Evolutionary conservation across 495 filamentous ascomycete species (phyloP).

Genomic region (Cladorrhinum samala): DNA sequence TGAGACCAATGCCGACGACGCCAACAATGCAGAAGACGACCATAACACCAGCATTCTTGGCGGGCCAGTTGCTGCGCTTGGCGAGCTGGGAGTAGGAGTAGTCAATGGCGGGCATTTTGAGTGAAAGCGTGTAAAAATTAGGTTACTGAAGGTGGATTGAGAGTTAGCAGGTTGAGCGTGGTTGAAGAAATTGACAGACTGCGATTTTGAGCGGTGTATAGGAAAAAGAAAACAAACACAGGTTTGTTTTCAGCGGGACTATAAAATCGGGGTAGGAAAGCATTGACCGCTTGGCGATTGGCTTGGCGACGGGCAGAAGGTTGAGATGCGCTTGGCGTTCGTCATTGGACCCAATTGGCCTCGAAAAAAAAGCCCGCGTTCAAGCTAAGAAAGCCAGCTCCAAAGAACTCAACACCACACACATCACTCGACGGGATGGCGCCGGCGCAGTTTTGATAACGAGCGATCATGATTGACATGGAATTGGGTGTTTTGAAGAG

Average conservation of each 20-base stretch:
- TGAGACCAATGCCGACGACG: slow-evolving; percentile 43
- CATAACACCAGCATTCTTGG: slow-evolving; percentile 48
- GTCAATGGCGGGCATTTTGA: slow-evolving; percentile 44
- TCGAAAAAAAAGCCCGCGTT: neutral
- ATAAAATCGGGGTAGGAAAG: no score
- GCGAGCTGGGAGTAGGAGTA: slow-evolving; percentile 36
- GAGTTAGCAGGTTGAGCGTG: neutral
- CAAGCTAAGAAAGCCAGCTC: neutral
- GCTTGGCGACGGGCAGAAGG: neutral
- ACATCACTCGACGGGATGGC: neutral
- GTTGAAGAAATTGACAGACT: neutral
- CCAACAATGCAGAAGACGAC: slow-evolving; percentile 55
- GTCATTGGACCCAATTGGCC: no score
- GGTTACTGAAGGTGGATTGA: neutral
- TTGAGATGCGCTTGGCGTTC: slow-evolving; percentile 12
- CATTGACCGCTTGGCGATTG: no score
- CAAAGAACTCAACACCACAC: neutral
- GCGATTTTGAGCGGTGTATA: no score
- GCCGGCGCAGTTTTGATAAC: no score
- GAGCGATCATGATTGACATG: no score
- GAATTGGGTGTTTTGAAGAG: no score
- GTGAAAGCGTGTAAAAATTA: slow-evolving; percentile 1
- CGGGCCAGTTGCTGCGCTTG: slow-evolving; percentile 48
- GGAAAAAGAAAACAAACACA: no score
- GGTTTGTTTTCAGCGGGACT: no score